Conservation (phyloP, 2,329 filamentous ascomycete genomes). For the Amphichorda felina region DNA sequence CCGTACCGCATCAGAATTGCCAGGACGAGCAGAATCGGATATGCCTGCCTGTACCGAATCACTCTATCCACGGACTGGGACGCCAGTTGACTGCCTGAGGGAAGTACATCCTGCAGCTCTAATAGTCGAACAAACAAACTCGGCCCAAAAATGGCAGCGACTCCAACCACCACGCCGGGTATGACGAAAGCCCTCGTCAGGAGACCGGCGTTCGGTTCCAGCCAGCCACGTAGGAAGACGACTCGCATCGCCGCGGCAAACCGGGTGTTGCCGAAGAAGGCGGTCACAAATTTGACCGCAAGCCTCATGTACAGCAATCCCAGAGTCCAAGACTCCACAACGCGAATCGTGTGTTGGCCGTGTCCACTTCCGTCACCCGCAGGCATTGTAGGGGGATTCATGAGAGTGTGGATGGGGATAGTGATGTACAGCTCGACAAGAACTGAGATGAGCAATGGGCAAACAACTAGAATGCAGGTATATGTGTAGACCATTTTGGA, state of each 20-base stretch:
- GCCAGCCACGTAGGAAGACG: slow-evolving; percentile 62
- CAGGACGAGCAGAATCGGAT: slow-evolving; percentile 50
- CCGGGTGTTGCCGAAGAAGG: slow-evolving; percentile 56
- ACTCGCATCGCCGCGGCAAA: slow-evolving; percentile 63
- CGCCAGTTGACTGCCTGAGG: slow-evolving; percentile 1
- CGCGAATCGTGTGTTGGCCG: slow-evolving; percentile 57
- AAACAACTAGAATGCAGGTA: slow-evolving; percentile 59
- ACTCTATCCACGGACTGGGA: slow-evolving; percentile 14
- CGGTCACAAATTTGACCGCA: slow-evolving; percentile 51
- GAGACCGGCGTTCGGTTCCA: slow-evolving; percentile 65
- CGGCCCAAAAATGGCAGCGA: slow-evolving; percentile 52
- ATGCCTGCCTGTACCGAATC: slow-evolving; percentile 48
- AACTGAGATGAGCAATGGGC: slow-evolving; percentile 69
- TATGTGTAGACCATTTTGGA: slow-evolving; percentile 61
- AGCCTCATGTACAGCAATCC: slow-evolving; percentile 86
- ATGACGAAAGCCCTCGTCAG: slow-evolving; percentile 82
- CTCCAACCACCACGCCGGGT: slow-evolving; percentile 53
- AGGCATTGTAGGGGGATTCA: slow-evolving; percentile 29
- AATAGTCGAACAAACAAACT: not conserved
- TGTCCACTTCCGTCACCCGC: slow-evolving; percentile 13
- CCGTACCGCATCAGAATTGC: slow-evolving; percentile 30
- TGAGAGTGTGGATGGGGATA: slow-evolving; percentile 74
- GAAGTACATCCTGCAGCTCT: slow-evolving; percentile 6
- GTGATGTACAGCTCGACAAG: slow-evolving; percentile 82
- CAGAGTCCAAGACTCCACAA: slow-evolving; percentile 90